Base-by-base conservation (phyloP, 768 basidiomycete genomes). In the Harrya chromipes region DNA sequence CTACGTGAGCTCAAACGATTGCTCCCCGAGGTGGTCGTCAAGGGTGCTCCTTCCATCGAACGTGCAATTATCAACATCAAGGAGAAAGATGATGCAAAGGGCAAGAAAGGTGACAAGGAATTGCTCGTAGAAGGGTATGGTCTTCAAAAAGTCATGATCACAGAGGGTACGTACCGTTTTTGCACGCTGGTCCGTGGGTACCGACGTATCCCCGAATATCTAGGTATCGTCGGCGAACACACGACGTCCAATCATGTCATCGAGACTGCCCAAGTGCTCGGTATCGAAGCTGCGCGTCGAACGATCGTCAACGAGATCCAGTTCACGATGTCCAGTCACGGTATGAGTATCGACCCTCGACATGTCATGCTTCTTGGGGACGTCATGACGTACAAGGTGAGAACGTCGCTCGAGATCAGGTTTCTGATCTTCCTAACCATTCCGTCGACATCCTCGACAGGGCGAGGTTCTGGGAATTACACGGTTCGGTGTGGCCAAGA, bases 331-430 rank as follows among this genome's bases (percentile, higher is more conserved):
- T 81, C 83, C 56, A 87, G 85, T 47, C 97, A 99, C 73, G 93
- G 93, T 60, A 94, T 99, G 89, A 94, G 86, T 50, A 97, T 99
- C 60, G 97, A 99, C 67, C 94, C 95, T 53, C 89, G 97, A 46
- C 97, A 99, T 68, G 90, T 98, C 61, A 97, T 97, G 92, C 73
- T 99, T 34, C 82, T 99, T 11, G 97, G 94, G 41, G 97, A 99
- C 69, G 94, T 97, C 52, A 99, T 99, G 97, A 83, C 85, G 24
- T 97, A 95, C 73, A 99, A 99, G 83, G 93, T 85, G 50, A 29
- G 54, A 34, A 13, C 13, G 66, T 49, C 11, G 38, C 26, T 37
- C 17, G 31, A 27, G 2, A 14, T 19, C 33, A 9, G 13, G 33
- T 0, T 23, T 46, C 5, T 23, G 14, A 19, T 40, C 40, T 31